Evolutionary conservation across 2,329 filamentous ascomycete genomes (phyloP).

Genomic region (Cyphellophora attinorum): DNA sequence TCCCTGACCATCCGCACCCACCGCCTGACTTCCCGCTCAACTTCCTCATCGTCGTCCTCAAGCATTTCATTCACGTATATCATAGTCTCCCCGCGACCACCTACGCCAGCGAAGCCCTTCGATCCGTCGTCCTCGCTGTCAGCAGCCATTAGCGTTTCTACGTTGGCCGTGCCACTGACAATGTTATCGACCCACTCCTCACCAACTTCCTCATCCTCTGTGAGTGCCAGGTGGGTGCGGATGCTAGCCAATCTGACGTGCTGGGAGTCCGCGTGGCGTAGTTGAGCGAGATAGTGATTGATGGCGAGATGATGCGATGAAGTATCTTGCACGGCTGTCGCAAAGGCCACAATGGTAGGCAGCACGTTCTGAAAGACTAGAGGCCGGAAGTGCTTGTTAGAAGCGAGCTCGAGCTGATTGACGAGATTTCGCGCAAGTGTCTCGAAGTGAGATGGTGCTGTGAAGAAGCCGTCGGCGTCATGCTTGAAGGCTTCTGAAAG

Average conservation of each 20-base stretch:
- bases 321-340: conserved; percentile 54
- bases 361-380: conserved; percentile 58
- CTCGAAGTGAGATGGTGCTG: conserved; percentile 67
- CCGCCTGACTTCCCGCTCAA: conserved; percentile 77
- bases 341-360: conserved; percentile 37
- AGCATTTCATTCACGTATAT: conserved; percentile 91
- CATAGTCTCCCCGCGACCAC: conserved; percentile 61
- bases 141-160: conserved; percentile 5
- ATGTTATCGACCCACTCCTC: conserved; percentile 74
- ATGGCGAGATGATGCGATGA: conserved; percentile 85
- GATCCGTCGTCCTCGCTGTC: no score
- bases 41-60: conserved; percentile 90
- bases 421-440: conserved; percentile 62
- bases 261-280: conserved; percentile 60
- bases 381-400: conserved; percentile 26
- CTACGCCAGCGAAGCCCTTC: conserved; percentile 8
- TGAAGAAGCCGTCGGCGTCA: conserved; percentile 21
- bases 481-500: conserved; percentile 9
- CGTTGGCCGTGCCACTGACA: conserved; percentile 9
- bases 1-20: conserved; percentile 90
- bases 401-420: conserved; percentile 49
- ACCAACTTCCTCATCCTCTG: conserved; percentile 56
- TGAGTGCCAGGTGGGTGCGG: conserved; percentile 69
- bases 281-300: conserved; percentile 67
- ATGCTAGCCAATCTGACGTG: conserved; percentile 72